A percentile compares a stretch with the other conserved stretches of the same genome.
Conservation (phyloP, 176 grass and related monocot genomes). For the Areca catechu region DNA sequence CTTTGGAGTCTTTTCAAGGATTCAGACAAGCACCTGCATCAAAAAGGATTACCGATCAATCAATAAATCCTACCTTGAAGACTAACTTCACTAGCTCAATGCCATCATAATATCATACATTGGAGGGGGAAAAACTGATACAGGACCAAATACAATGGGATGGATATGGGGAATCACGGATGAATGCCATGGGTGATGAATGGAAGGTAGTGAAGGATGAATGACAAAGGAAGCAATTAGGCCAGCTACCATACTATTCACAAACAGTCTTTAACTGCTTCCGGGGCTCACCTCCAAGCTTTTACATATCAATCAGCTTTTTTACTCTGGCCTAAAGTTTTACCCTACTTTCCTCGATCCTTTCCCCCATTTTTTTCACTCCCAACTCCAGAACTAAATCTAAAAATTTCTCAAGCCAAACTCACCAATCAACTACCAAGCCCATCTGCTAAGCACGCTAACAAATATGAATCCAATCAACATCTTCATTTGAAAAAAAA, state of each 20-base stretch:
- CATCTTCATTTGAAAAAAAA: neutral
- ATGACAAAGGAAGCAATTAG: neutral
- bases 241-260: neutral
- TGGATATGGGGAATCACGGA: neutral
- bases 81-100: no score
- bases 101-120: no score
- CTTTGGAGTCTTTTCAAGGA: neutral
- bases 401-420: slow-evolving; percentile 1
- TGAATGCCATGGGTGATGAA: no score
- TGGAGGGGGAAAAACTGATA: no score
- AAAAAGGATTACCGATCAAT: neutral
- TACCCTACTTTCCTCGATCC: neutral
- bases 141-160: neutral
- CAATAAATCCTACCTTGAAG: neutral
- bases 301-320: slow-evolving; percentile 4
- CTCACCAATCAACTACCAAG: no score
- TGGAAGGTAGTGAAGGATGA: neutral
- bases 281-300: neutral
- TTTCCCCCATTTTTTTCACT: neutral
- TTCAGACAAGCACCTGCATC: neutral
- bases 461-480: no score
- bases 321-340: neutral
- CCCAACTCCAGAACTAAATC: neutral
- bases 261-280: neutral
- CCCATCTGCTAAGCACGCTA: no score